Percentiles rank a stretch among this genome's conserved stretches.
These are phyloP conservation scores for Pleomassaria siparia DNA, from an alignment of 2,329 filamentous ascomycete species.

Conservation along the genomic window DNA sequence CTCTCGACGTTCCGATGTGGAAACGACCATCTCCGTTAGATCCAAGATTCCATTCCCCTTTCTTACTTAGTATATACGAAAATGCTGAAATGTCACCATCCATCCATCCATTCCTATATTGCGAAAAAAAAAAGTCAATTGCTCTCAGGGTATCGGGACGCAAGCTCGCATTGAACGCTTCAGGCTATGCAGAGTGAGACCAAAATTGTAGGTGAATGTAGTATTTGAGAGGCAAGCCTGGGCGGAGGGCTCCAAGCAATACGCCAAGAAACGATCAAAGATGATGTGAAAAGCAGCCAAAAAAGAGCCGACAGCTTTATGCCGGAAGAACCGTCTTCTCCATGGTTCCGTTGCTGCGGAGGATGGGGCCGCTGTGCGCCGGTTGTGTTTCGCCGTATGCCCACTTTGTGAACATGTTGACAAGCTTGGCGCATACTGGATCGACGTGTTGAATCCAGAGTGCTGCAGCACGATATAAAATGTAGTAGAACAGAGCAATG, in stretches of 20 bases:
- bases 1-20: background rate
- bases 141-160: background rate
- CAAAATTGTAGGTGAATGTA: background rate
- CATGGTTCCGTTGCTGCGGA: conserved; percentile 3
- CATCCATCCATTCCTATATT: background rate
- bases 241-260: background rate
- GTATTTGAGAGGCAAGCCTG: background rate
- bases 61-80: background rate
- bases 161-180: background rate
- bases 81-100: no score
- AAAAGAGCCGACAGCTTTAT: background rate
- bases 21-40: background rate
- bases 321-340: conserved; percentile 12
- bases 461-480: conserved; percentile 36
- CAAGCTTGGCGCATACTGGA: conserved; percentile 35
- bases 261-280: background rate
- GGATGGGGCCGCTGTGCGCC: conserved; percentile 2
- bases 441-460: conserved; percentile 41
- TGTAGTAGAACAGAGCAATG: conserved; percentile 39
- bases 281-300: background rate
- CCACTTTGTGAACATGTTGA: conserved; percentile 35
- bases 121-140: background rate
- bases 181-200: background rate
- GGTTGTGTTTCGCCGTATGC: conserved; percentile 30
- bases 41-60: background rate